Base-by-base conservation (phyloP, 768 basidiomycete species). In the Termitomyces sp. region DNA sequence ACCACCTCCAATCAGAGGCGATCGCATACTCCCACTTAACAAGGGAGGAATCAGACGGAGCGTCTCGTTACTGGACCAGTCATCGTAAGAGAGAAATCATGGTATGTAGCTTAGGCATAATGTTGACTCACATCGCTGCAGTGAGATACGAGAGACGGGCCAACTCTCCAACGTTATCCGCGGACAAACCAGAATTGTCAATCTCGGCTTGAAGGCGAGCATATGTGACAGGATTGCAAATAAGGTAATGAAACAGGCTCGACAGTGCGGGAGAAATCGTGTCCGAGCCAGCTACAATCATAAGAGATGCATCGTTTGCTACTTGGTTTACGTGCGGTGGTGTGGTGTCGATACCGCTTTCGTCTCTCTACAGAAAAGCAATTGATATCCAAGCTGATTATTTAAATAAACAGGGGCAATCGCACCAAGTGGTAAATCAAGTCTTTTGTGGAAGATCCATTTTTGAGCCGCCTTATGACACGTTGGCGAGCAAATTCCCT, bases 271-370 rank as follows among this genome's bases (percentile, higher is more conserved):
- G 54, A 3, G 62, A 50, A 13, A 59, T 51, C 15, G 59, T 65
- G 39, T 61, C 64, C n/a, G 62, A 57, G 6, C 64, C 62, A 27
- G 60, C 60, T 16, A 57, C 48, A 41, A 62, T 61, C 5, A 60
- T 59, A 12, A 63, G 47, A 20, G 52, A 50, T 16, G 55, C 50
- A 23, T 65, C 60, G 20, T 54, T 61, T 25, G 59, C 55, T 35
- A 65, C 60, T 49, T 65, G 58, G 31, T 52, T 51, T 16, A 60
- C 50, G 12, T 52, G 38, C 16, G 62, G 58, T 0, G 55, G 48
- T 38, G 35, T 52, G 9, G 44, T 12, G 23, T 44, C 43, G 31
- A 46, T 12, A 46, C 29, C 29, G 18, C 45, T 29, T 18, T 32
- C 31, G 31, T 46, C 31, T 20, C 7, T 20, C 45, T 46, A 32